Base-by-base conservation (phyloP, 2,329 filamentous ascomycete species). In the Ophiocordyceps camponoti-saundersi region DNA sequence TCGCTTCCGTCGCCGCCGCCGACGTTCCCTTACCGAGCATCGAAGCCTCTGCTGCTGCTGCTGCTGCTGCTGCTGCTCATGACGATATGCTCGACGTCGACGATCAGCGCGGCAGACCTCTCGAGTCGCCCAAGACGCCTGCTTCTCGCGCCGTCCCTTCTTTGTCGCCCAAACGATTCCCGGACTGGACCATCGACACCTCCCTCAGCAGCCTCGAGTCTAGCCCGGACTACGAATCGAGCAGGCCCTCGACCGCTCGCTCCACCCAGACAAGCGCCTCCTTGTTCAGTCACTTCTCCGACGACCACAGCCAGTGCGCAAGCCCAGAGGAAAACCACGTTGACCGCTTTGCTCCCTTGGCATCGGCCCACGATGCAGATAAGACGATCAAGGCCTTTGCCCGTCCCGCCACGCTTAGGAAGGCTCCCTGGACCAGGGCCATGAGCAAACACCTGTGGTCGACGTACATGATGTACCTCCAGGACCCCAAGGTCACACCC, bases 391-490 rank as follows among this genome's bases (percentile, higher is more conserved):
- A 56, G 46, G 54, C 39, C 46, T 52, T 45, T 36, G 44, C 44
- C 45, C 52, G 30, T 43, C 48, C 53, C 45, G 52, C 53, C 22
- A 65, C 64, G 47, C 55, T 61, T 32, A 65, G 73, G 49, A 77
- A 72, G 56, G 73, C 73, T 1, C 71, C 69, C 0, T 82, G 79
- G 79, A 80, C 77, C 5, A 73, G 72, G 50, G 70, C 75, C 18
- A 81, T 82, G 76, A 77, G 69, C 61, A 65, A 73, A 13, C 79
- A 83, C 53, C 61, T 83, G 11, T 83, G 79, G 79, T 69, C 73
- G 6, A 80, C 75, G 1, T 83, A 81, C 56, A 63, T 73, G 48
- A 64, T 79, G 46, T 83, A 82, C 53, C 63, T 82, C 40, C 75
- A 80, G 56, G 79, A 83, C 53, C 78, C 79, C 43, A 77, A 75